Conservation (phyloP, 176 grass and related monocot species). For the Pontederia crassipes region DNA sequence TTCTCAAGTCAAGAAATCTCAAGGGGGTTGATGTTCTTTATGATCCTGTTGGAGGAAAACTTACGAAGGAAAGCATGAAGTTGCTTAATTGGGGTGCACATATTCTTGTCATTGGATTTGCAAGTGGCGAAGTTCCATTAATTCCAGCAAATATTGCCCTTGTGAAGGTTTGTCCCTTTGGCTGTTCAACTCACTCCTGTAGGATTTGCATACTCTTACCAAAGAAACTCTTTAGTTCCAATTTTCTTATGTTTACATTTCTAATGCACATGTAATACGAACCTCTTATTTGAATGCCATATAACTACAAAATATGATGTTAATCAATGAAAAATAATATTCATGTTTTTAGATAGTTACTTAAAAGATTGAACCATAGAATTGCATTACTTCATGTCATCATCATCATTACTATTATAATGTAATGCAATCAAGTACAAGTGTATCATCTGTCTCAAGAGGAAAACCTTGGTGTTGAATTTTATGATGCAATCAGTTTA, state of each 20-base stretch:
- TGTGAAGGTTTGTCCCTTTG: conserved; percentile 49
- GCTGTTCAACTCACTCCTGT: neutral
- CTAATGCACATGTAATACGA: too few relatives aligned
- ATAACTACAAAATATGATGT: too few relatives aligned
- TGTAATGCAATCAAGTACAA: too few relatives aligned
- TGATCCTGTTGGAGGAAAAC: conserved; percentile 91
- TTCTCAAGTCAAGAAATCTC: conserved; percentile 70
- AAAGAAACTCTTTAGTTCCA: neutral
- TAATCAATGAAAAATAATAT: too few relatives aligned
- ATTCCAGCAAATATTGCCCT: conserved; percentile 81
- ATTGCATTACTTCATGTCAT: too few relatives aligned
- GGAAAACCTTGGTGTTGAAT: too few relatives aligned
- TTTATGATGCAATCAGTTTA: too few relatives aligned
- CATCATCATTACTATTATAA: too few relatives aligned
- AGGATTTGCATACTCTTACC: neutral
- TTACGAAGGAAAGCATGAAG: conserved; percentile 87
- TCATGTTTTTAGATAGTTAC: too few relatives aligned
- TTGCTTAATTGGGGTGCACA: conserved; percentile 91
- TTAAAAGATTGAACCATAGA: too few relatives aligned
- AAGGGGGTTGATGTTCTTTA: conserved; percentile 90
- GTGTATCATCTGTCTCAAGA: too few relatives aligned
- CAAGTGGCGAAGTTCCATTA: conserved; percentile 81
- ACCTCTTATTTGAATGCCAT: too few relatives aligned
- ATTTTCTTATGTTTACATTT: neutral
- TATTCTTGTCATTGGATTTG: conserved; percentile 94